Evolutionary conservation across 768 basidiomycete species (phyloP).

Genomic region (Podaxis sp.): DNA sequence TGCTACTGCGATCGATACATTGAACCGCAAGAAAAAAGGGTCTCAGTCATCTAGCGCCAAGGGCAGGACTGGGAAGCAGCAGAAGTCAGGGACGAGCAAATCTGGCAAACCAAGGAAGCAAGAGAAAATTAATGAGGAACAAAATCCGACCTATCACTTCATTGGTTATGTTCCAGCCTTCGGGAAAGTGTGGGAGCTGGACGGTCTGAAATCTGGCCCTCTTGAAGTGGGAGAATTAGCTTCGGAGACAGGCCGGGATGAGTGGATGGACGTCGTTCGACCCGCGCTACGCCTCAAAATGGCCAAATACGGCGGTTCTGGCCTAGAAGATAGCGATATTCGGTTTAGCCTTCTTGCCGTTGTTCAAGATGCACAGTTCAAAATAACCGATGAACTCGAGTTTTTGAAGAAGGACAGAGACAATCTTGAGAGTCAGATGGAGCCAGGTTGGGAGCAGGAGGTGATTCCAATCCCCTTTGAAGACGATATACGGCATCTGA

Average conservation of each 20-base stretch:
- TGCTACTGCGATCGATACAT: constrained; percentile 41
- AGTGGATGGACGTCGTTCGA: constrained; percentile 62
- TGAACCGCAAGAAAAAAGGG: constrained; percentile 40
- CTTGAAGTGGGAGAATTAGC: constrained; percentile 61
- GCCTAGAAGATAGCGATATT: constrained; percentile 43
- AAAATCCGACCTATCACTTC: constrained; percentile 58
- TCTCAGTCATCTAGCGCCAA: not conserved
- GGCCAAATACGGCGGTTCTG: constrained; percentile 51
- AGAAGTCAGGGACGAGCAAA: not conserved
- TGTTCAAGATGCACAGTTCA: constrained; percentile 48
- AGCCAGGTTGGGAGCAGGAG: constrained; percentile 35
- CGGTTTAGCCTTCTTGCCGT: constrained; percentile 62
- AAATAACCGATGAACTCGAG: constrained; percentile 52
- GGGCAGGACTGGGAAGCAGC: not conserved
- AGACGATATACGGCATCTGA: not conserved
- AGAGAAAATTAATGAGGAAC: constrained; percentile 26
- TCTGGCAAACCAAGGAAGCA: constrained; percentile 15
- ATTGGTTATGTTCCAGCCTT: constrained; percentile 62
- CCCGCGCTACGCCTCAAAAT: constrained; percentile 62
- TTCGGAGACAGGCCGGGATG: constrained; percentile 14
- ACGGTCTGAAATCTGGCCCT: constrained; percentile 61
- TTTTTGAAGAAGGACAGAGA: constrained; percentile 45
- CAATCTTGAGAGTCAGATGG: constrained; percentile 44
- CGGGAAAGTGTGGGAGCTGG: constrained; percentile 71
- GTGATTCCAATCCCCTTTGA: constrained; percentile 23